phyloP scores from a whole-genome alignment of 805 yeast species.

The Sugiyamaella valdiviana region DNA sequence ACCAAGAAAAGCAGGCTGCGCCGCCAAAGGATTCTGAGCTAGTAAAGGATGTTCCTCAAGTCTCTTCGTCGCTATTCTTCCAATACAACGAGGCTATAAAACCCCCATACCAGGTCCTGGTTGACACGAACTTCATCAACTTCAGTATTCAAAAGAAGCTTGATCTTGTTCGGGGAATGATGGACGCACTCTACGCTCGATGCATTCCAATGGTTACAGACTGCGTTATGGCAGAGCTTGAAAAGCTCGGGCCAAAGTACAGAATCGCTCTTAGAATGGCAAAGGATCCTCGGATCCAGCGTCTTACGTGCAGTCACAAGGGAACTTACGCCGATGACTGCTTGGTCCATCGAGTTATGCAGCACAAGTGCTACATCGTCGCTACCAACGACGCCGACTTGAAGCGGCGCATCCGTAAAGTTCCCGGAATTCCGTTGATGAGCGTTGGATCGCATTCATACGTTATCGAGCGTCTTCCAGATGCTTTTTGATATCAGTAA shows the following conservation, averaged over 20 bases:
- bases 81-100: constrained; percentile 89
- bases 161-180: constrained; percentile 91
- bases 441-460: constrained; percentile 92
- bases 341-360: constrained; percentile 83
- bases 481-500: constrained; percentile 43
- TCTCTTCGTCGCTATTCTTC: constrained; percentile 90
- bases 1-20: constrained; percentile 36
- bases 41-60: constrained; percentile 77
- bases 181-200: constrained; percentile 91
- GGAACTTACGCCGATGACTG: constrained; percentile 99
- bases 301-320: constrained; percentile 83
- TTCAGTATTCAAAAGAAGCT: constrained; percentile 94
- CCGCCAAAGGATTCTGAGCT: constrained; percentile 64
- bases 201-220: constrained; percentile 95
- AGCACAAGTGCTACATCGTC: constrained; percentile 93
- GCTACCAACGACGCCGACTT: constrained; percentile 98
- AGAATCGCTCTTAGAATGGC: constrained; percentile 90
- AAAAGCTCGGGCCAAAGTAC: constrained; percentile 89
- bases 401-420: constrained; percentile 87
- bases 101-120: constrained; percentile 95
- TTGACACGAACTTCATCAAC: constrained; percentile 95
- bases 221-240: constrained; percentile 97
- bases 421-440: constrained; percentile 96
- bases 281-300: constrained; percentile 82
- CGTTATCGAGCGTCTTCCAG: constrained; percentile 91